phyloP scores from a whole-genome alignment of 2,329 filamentous ascomycete species.

The Corynespora cassiicola region DNA sequence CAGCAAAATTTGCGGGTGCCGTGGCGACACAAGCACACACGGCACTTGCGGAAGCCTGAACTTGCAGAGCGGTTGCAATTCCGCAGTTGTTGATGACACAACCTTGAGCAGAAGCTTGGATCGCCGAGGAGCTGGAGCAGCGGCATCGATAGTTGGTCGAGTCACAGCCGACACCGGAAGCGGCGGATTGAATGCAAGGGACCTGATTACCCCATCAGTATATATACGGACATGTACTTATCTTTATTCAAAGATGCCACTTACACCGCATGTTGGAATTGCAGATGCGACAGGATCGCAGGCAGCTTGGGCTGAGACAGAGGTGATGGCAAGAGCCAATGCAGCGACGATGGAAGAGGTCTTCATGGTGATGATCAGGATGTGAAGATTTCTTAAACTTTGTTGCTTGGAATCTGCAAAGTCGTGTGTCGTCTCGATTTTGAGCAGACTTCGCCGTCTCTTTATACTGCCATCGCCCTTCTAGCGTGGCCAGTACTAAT shows the following conservation, averaged over 20 bases:
- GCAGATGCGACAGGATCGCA: conserved; percentile 5
- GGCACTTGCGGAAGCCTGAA: conserved; percentile 4
- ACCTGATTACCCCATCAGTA: no score
- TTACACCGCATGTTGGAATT: conserved; percentile 8
- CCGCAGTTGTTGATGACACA: conserved; percentile 5
- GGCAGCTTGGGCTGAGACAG: conserved; percentile 3
- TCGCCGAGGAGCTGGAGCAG: background rate
- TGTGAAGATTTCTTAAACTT: no score
- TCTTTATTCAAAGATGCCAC: background rate
- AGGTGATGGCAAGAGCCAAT: conserved; percentile 1
- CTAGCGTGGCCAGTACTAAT: no score
- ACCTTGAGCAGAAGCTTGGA: conserved; percentile 6
- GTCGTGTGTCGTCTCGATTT: no score
- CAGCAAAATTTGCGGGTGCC: no score
- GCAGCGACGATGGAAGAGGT: no score
- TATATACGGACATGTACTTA: no score
- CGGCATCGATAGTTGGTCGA: conserved; percentile 4
- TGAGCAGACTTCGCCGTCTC: no score
- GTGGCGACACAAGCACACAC: no score
- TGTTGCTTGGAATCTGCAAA: no score
- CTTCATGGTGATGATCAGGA: no score
- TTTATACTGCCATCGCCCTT: no score
- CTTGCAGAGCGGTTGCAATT: conserved; percentile 4
- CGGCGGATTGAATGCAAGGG: conserved; percentile 3
- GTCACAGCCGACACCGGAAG: conserved; percentile 3